These are phyloP conservation scores for Pseudocercospora fuligena DNA, from an alignment of 2,329 filamentous ascomycete genomes.

Conservation along the genomic window DNA sequence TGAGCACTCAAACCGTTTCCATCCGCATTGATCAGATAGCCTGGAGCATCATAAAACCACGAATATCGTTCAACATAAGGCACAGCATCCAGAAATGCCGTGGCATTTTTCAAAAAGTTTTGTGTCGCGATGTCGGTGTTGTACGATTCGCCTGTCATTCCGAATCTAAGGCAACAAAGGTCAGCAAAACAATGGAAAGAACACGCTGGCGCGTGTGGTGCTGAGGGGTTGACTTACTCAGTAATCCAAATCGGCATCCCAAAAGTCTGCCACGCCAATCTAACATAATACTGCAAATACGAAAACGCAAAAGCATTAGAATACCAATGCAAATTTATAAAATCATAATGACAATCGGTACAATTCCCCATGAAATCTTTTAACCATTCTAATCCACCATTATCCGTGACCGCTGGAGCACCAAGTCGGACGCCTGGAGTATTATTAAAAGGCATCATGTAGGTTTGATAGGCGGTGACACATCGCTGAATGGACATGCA, in stretches of 20 bases:
- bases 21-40: conserved; percentile 33
- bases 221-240: conserved; percentile 46
- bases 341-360: conserved; percentile 59
- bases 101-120: conserved; percentile 54
- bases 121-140: conserved; percentile 44
- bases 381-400: conserved; percentile 62
- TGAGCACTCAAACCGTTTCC: conserved; percentile 31
- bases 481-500: conserved; percentile 59
- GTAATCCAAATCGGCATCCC: conserved; percentile 51
- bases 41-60: conserved; percentile 40
- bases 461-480: conserved; percentile 56
- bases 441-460: conserved; percentile 59
- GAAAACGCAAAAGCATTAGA: conserved; percentile 36
- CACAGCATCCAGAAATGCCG: conserved; percentile 47
- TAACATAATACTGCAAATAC: conserved; percentile 52
- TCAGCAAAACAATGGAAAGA: too few species aligned
- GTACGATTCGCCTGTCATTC: conserved; percentile 44
- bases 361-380: conserved; percentile 58
- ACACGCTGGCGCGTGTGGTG: too few species aligned
- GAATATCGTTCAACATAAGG: conserved; percentile 47
- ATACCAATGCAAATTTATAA: conserved; percentile 68
- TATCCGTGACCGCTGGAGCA: conserved; percentile 65
- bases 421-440: conserved; percentile 52
- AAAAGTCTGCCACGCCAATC: conserved; percentile 20
- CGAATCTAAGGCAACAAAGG: conserved; percentile 47